Conservation (phyloP, 2,329 filamentous ascomycete species). For the Sarocladiaceae sp. region DNA sequence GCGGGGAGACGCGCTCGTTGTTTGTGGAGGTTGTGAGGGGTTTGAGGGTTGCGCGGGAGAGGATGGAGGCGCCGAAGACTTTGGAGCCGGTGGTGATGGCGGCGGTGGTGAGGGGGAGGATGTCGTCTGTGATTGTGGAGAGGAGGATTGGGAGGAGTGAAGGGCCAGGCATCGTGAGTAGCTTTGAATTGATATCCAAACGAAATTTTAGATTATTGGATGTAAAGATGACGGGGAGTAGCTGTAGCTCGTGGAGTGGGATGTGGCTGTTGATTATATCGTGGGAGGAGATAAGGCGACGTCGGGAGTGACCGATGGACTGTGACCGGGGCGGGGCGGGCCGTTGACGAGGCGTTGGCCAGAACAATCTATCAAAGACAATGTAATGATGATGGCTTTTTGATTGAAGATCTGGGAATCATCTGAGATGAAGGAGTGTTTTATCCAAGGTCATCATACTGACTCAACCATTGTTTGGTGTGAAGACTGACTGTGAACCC, state of each 20-base stretch:
- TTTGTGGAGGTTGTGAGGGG: constrained; percentile 47
- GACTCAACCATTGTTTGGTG: no score
- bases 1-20: constrained; percentile 46
- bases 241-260: background rate
- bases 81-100: constrained; percentile 49
- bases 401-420: no score
- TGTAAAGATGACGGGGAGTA: no score
- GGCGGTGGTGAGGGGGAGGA: constrained; percentile 43
- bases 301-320: background rate
- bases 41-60: constrained; percentile 33
- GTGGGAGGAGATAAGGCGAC: background rate
- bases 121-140: constrained; percentile 33
- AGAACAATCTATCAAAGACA: no score
- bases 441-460: no score
- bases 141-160: constrained; percentile 34
- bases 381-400: no score
- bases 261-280: background rate
- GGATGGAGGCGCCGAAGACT: constrained; percentile 50
- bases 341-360: background rate
- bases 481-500: no score
- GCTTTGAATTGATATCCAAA: no score
- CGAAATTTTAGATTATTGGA: background rate
- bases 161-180: constrained; percentile 14
- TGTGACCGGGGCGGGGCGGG: constrained; percentile 4
- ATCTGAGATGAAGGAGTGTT: no score